Conservation (phyloP, 2,329 filamentous ascomycete genomes). For the Phaeosphaeria sp. region DNA sequence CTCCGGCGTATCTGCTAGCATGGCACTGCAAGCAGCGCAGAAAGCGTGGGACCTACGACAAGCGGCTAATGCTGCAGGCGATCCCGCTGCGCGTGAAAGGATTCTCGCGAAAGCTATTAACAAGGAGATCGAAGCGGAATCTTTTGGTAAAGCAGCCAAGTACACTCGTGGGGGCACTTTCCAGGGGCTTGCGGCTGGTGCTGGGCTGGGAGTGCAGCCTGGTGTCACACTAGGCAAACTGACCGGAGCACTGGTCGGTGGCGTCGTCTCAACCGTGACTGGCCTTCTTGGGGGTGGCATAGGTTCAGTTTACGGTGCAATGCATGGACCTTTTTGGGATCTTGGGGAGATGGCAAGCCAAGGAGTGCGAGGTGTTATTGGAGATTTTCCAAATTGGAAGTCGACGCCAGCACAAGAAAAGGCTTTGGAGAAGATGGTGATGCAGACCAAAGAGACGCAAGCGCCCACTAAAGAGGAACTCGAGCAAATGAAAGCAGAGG, state of each 20-base stretch:
- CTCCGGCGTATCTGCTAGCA: constrained; percentile 45
- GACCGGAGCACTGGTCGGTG: constrained; percentile 46
- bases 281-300: constrained; percentile 45
- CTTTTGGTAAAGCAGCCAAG: constrained; percentile 50
- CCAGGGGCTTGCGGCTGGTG: constrained; percentile 49
- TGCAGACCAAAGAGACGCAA: constrained; percentile 43
- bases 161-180: constrained; percentile 49
- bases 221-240: constrained; percentile 45
- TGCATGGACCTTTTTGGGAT: constrained; percentile 45
- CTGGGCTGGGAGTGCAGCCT: constrained; percentile 45
- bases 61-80: constrained; percentile 48
- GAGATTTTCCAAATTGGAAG: constrained; percentile 46
- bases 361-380: constrained; percentile 40
- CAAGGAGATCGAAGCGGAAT: constrained; percentile 51
- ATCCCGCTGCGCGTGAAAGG: constrained; percentile 47
- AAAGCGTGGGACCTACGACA: constrained; percentile 50
- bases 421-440: constrained; percentile 47
- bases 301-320: constrained; percentile 45
- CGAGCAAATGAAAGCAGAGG: constrained; percentile 43
- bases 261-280: constrained; percentile 40
- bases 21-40: constrained; percentile 46
- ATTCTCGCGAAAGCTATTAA: constrained; percentile 49
- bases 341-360: constrained; percentile 46
- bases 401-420: constrained; percentile 43
- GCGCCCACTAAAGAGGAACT: constrained; percentile 41